Percentiles rank a stretch among this genome's conserved stretches.
Conservation (phyloP, 192 early-diverging fungal species). For the Rhizophagus clarus region DNA sequence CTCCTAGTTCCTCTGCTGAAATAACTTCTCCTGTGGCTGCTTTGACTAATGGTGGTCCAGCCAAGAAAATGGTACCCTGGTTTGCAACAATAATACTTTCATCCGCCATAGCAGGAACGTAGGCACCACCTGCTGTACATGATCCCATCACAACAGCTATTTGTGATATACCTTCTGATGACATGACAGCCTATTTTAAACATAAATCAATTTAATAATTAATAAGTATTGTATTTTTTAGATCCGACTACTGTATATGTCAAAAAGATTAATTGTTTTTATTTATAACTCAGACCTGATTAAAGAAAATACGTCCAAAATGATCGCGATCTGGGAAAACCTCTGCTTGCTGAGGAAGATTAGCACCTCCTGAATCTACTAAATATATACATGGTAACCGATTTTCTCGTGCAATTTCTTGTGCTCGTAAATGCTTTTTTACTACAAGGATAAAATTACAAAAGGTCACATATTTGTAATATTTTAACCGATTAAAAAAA, state of each 20-base stretch:
- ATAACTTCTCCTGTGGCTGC: conserved; percentile 96
- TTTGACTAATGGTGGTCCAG: conserved; percentile 93
- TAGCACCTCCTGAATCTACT: conserved; percentile 96
- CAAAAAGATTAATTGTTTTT: not conserved
- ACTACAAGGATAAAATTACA: conserved; percentile 50
- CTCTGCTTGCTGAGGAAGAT: conserved; percentile 90
- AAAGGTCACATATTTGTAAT: not conserved
- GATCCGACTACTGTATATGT: not conserved
- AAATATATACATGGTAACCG: conserved; percentile 89
- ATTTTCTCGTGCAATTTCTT: conserved; percentile 96
- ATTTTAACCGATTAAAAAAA: not conserved
- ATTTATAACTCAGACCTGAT: conserved; percentile 62
- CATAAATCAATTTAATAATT: too few relatives aligned
- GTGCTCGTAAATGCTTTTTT: conserved; percentile 96
- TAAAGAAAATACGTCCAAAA: conserved; percentile 96
- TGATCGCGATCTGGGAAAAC: conserved; percentile 95
- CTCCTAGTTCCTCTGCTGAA: conserved; percentile 91
- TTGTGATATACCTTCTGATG: conserved; percentile 84
- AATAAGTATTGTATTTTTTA: not conserved
- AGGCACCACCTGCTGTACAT: conserved; percentile 96
- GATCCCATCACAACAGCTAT: conserved; percentile 97
- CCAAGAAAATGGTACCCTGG: conserved; percentile 97
- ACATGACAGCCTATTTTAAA: conserved; percentile 61
- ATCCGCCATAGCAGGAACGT: conserved; percentile 98
- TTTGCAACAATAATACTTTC: conserved; percentile 94